Evolutionary conservation across 306 rosid genomes (phyloP).

Genomic region (Quercus variabilis): DNA sequence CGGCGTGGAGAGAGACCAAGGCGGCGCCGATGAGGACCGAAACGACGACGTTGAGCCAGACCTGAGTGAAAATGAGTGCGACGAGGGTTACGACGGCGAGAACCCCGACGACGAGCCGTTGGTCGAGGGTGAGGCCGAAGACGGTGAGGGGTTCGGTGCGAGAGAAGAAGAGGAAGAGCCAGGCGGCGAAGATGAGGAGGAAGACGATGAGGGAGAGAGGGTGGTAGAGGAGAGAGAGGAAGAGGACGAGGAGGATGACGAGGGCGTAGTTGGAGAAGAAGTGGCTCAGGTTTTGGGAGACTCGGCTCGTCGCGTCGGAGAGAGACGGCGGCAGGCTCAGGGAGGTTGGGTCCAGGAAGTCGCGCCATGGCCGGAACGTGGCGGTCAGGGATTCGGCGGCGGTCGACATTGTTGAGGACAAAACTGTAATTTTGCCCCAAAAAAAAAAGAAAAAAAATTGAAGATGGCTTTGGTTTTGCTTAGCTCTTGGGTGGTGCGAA

Average conservation of each 20-base stretch:
- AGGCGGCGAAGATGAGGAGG: constrained; percentile 34
- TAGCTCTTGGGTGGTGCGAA: too few species aligned
- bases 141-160: constrained; percentile 42
- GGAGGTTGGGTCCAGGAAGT: constrained; percentile 34
- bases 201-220: constrained; percentile 42
- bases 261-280: constrained; percentile 59
- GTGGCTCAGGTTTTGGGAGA: constrained; percentile 44
- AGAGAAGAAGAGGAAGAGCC: constrained; percentile 62
- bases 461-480: too few species aligned
- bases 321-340: constrained; percentile 45
- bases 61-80: constrained; percentile 30
- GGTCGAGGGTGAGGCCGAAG: constrained; percentile 26
- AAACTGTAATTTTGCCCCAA: too few species aligned
- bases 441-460: too few species aligned
- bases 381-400: constrained; percentile 32
- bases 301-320: constrained; percentile 49
- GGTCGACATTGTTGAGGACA: too few species aligned
- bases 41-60: constrained; percentile 47
- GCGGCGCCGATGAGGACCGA: constrained; percentile 19
- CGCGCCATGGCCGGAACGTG: constrained; percentile 58
- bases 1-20: constrained; percentile 39
- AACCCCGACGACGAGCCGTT: constrained; percentile 23
- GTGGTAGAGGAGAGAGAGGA: constrained; percentile 52
- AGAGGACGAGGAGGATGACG: constrained; percentile 30
- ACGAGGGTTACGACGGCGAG: constrained; percentile 34